Evolutionary conservation across 2,329 filamentous ascomycete genomes (phyloP), one percentile per base, ranked within the genome.

Genomic region (Aspergillus sp.): DNA sequence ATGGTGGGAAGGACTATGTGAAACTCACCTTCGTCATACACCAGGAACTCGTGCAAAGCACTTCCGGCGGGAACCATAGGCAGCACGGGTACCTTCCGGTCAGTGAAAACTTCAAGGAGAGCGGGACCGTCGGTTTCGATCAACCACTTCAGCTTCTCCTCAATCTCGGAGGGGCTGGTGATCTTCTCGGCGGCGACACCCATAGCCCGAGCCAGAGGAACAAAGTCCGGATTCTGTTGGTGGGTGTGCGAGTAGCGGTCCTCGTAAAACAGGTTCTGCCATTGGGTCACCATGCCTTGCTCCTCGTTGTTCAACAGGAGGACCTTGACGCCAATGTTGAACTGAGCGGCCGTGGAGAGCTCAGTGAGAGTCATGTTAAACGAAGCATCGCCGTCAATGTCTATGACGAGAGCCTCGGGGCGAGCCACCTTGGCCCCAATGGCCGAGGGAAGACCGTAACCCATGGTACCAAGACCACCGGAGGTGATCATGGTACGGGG

Each of bases 361-460:
- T 98, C 93, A 1, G 91, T 96, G 49, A 96, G 77, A 4, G 93
- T 97, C 93, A 98, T 97, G 77, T 88, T 88, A 76, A 98, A 97
- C 3, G 90, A 96, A n/a, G 91, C 93, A 66, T 97, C 93, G 52
- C 93, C 93, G 65, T 98, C 93, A 61, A 97, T 94, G 68, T 97
- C 91, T 49, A 97, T 82, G 50, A 97, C 91, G 43, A 94, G 80
- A 51, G 86, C 82, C 44, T 95, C 86, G 3, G 84, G 83, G 41
- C 78, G 77, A 12, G 83, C 86, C 43, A 95, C 91, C 77, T 96
- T 96, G 61, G 89, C 90, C 52, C 93, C 93, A 55, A 97, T 97
- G 52, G 93, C 90, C 27, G 90, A 87, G 27, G 93, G 93, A 39
- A 98, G 81, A 64, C 93, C 93, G 71, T 80, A 97, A 48, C 93